Percentiles rank a stretch among this genome's conserved stretches.
phyloP scores from a whole-genome alignment of 495 filamentous ascomycete species.

The Trichoderma virens region DNA sequence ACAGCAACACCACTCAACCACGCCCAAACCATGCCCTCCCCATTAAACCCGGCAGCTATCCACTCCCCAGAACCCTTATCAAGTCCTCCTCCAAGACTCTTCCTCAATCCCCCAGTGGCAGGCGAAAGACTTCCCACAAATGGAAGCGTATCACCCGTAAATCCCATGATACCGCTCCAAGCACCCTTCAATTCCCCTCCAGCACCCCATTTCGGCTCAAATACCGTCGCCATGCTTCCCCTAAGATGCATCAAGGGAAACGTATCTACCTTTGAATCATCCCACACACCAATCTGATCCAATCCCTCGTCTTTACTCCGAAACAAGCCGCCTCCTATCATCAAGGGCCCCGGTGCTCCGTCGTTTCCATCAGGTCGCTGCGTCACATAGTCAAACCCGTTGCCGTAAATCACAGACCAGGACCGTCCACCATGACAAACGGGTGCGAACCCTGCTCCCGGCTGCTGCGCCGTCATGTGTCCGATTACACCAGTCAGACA shows the following conservation, averaged over 20 bases:
- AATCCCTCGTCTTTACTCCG: constrained; percentile 21
- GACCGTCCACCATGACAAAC: constrained; percentile 13
- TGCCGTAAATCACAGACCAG: constrained; percentile 28
- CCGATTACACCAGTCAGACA: constrained; percentile 39
- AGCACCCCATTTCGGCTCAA: constrained; percentile 11
- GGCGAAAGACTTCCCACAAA: constrained; percentile 34
- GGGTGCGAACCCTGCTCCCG: constrained; percentile 14
- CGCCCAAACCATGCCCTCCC: constrained; percentile 42
- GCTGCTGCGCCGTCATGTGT: constrained; percentile 38
- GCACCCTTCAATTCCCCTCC: constrained; percentile 9
- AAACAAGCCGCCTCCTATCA: constrained; percentile 31
- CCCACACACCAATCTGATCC: constrained; percentile 25
- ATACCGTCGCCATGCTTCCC: constrained; percentile 19
- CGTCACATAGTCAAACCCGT: constrained; percentile 31
- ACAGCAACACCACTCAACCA: constrained; percentile 38
- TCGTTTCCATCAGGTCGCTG: constrained; percentile 19
- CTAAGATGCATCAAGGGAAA: constrained; percentile 19
- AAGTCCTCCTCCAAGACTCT: not conserved
- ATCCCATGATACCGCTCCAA: constrained; percentile 42
- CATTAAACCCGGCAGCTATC: constrained; percentile 39
- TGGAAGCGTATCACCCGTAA: constrained; percentile 38
- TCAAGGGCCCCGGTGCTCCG: constrained; percentile 18
- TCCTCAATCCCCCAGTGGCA: not conserved
- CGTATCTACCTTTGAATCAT: constrained; percentile 25
- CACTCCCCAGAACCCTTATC: constrained; percentile 28